Base-by-base conservation (phyloP, 495 filamentous ascomycete species). In the Amphirosellinia nigrospora region DNA sequence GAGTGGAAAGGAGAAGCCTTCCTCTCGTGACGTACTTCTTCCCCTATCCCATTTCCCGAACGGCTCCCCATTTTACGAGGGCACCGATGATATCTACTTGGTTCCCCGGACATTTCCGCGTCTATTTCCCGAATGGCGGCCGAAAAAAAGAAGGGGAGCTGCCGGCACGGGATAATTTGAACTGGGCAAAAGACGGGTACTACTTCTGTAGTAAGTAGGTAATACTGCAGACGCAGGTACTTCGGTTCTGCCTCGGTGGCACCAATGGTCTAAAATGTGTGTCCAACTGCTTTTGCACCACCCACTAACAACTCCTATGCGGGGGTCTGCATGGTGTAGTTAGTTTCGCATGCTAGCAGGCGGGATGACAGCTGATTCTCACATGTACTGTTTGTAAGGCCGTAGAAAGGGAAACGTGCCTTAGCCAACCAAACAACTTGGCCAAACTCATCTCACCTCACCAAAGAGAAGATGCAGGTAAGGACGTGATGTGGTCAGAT, bases 401-500 rank as follows among this genome's bases (percentile, higher is more conserved):
- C 4, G 58, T 3, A 58, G 23, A 13, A 30, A 13, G 11, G 2
- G 43, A 46, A 53, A 23, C 23, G 10, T 50, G 10, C 13, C 46
- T 50, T 50, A 10, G 46, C 46, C 46, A 50, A 9, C 21, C 7
- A 26, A 23, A 8, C n/a, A n/a, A n/a, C n/a, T 52, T 52, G 48
- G 4, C 50, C 50, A 28, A 36, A 58, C 55, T 11, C n/a, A n/a
- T n/a, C n/a, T n/a, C n/a, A n/a, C n/a, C n/a, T n/a, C 55, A 58
- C 55, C 32, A 16, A 23, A 6, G 50, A 53, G 26, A 53, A 64
- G 10, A 30, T n/a, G n/a, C n/a, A n/a, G n/a, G n/a, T n/a, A 43
- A 64, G 61, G 61, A 36, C 61, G 61, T 64, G 61, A 28, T 36
- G 61, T 28, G 43, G 43, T 15, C 30, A 23, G 41, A 15, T 48